Percentiles rank a stretch among this genome's conserved stretches.
Evolutionary conservation across 192 early-diverging fungal genomes (phyloP).

Genomic region (Pilobolus umbonatus): DNA sequence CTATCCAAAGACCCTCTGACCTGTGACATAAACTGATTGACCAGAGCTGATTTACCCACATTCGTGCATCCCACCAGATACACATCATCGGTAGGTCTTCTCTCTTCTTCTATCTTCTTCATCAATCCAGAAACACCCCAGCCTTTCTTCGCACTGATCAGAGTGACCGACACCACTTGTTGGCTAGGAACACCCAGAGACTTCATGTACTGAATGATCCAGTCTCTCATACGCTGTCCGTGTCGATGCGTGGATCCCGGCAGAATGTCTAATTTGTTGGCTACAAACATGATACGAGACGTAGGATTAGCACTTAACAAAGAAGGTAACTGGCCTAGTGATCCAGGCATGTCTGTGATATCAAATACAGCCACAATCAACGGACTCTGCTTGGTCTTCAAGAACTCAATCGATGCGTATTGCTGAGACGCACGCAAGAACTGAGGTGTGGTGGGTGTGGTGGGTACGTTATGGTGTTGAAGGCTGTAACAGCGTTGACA

Average conservation of each 20-base stretch:
- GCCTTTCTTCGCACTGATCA: constrained; percentile 61
- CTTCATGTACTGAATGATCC: constrained; percentile 45
- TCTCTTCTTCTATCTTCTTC: constrained; percentile 36
- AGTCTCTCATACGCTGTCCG: constrained; percentile 46
- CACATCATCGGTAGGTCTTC: constrained; percentile 45
- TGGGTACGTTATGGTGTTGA: constrained; percentile 45
- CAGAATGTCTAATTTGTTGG: constrained; percentile 70
- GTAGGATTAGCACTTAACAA: constrained; percentile 32
- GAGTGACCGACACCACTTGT: constrained; percentile 36
- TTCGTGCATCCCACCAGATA: constrained; percentile 73
- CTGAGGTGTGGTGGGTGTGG: constrained; percentile 5
- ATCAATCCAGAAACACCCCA: constrained; percentile 47
- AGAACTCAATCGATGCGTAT: constrained; percentile 47
- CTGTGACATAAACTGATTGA: constrained; percentile 60
- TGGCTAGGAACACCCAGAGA: constrained; percentile 28
- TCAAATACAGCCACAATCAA: constrained; percentile 61
- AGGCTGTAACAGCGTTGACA: constrained; percentile 69
- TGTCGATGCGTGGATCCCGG: constrained; percentile 44
- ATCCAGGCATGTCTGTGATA: constrained; percentile 63
- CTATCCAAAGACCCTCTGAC: constrained; percentile 34
- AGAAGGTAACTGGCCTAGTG: constrained; percentile 44
- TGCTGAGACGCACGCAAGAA: constrained; percentile 41
- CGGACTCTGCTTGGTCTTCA: constrained; percentile 46
- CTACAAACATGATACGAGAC: constrained; percentile 52
- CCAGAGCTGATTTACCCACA: constrained; percentile 72